Percentiles rank a stretch among this genome's conserved stretches.
These are phyloP conservation scores for Tuber indicum DNA, from an alignment of 495 filamentous ascomycete genomes.

Conservation along the genomic window DNA sequence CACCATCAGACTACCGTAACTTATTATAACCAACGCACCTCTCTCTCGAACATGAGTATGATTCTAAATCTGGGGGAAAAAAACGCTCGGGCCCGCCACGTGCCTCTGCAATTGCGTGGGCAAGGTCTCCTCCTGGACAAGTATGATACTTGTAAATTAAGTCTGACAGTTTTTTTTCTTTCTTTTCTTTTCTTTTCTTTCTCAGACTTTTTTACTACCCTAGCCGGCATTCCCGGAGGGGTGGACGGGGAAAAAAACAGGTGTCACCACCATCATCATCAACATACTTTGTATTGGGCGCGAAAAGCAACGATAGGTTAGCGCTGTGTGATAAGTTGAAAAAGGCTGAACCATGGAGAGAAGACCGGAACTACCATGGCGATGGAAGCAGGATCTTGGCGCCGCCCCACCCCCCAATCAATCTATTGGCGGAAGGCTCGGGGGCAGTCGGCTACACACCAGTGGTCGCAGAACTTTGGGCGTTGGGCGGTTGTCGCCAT, in stretches of 20 bases:
- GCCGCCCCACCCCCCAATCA: no score
- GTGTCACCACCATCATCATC: neutral
- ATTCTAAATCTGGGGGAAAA: neutral
- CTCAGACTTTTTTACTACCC: neutral
- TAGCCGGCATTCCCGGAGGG: neutral
- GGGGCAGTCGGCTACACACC: neutral
- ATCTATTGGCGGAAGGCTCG: no score
- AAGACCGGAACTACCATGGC: neutral
- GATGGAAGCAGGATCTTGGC: neutral
- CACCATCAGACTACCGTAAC: no score
- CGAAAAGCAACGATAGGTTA: neutral
- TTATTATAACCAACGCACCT: no score
- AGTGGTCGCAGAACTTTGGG: neutral
- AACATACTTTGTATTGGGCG: neutral
- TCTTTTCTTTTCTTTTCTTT: no score
- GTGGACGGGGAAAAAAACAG: neutral
- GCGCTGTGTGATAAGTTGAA: neutral
- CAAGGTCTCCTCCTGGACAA: neutral
- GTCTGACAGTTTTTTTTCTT: conserved; percentile 5
- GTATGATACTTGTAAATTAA: no score
- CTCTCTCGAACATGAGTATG: neutral
- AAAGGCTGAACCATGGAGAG: neutral
- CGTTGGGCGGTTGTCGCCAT: neutral
- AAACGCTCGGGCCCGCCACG: neutral
- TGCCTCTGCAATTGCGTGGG: neutral